phyloP scores from a whole-genome alignment of 192 early-diverging fungal species.

The Nowakowskiella sp. region DNA sequence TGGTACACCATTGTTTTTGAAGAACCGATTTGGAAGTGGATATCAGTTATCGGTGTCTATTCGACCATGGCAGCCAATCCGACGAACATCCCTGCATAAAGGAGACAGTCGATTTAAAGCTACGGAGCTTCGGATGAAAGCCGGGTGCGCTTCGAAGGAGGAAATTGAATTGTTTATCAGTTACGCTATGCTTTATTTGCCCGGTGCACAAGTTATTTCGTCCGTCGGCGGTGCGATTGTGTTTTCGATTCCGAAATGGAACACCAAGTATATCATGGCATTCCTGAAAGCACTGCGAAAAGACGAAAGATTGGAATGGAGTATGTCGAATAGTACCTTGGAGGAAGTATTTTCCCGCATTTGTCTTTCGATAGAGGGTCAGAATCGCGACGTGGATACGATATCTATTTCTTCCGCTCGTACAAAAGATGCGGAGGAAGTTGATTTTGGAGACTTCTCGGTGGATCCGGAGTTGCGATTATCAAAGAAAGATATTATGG shows the following conservation, averaged over 20 bases:
- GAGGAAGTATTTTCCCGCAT: constrained; percentile 22
- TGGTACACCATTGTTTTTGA: constrained; percentile 52
- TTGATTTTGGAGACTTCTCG: too few species aligned
- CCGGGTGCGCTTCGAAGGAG: too few species aligned
- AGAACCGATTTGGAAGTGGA: constrained; percentile 46
- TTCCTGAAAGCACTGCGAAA: constrained; percentile 17
- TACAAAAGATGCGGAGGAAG: too few species aligned
- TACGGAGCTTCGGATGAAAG: constrained; percentile 28
- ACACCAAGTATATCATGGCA: constrained; percentile 11
- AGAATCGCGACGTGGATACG: too few species aligned
- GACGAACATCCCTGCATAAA: neutral
- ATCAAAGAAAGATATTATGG: too few species aligned
- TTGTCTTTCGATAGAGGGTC: too few species aligned
- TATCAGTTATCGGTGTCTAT: constrained; percentile 43
- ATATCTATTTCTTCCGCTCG: too few species aligned
- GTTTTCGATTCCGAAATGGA: constrained; percentile 13
- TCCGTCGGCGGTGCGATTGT: constrained; percentile 20
- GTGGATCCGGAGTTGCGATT: too few species aligned
- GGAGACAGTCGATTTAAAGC: neutral
- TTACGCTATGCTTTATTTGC: too few species aligned
- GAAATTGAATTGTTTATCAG: too few species aligned
- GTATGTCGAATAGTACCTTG: constrained; percentile 23
- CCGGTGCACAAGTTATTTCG: constrained; percentile 19
- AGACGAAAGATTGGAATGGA: constrained; percentile 24
- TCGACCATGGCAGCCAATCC: constrained; percentile 30